Percentiles rank a stretch among this genome's conserved stretches.
These are phyloP conservation scores for Drechslerella coelobrocha DNA, from an alignment of 2,329 filamentous ascomycete species.

Conservation along the genomic window DNA sequence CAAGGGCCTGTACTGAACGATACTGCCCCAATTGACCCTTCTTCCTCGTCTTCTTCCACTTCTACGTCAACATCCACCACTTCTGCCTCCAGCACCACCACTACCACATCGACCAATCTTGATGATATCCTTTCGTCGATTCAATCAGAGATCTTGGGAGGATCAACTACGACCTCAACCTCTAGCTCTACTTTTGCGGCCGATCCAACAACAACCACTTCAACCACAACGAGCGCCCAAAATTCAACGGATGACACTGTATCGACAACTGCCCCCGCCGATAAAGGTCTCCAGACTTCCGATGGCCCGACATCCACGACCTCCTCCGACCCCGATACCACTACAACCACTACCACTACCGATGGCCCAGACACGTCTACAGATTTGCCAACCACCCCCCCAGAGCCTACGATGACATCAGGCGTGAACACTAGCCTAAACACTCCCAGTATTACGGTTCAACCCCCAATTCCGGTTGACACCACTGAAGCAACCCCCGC, in stretches of 20 bases:
- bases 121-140: constrained; percentile 38
- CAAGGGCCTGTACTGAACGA: constrained; percentile 23
- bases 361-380: constrained; percentile 11
- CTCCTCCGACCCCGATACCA: background rate
- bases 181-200: constrained; percentile 42
- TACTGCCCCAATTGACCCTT: constrained; percentile 19
- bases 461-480: constrained; percentile 34
- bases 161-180: constrained; percentile 18
- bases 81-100: constrained; percentile 18
- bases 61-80: constrained; percentile 36
- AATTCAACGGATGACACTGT: constrained; percentile 24
- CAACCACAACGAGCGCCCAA: constrained; percentile 21
- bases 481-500: constrained; percentile 9
- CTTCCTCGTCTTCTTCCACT: constrained; percentile 9
- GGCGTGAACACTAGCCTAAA: constrained; percentile 44
- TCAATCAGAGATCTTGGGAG: constrained; percentile 33
- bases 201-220: constrained; percentile 14
- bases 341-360: constrained; percentile 23
- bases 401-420: constrained; percentile 33
- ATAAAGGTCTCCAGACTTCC: constrained; percentile 2
- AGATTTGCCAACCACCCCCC: constrained; percentile 6
- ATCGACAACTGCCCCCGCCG: constrained; percentile 29
- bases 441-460: constrained; percentile 29
- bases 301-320: constrained; percentile 16
- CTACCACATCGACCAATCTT: constrained; percentile 15